Evolutionary conservation across 805 yeast species (phyloP).

Genomic region (Ogataea henricii): DNA sequence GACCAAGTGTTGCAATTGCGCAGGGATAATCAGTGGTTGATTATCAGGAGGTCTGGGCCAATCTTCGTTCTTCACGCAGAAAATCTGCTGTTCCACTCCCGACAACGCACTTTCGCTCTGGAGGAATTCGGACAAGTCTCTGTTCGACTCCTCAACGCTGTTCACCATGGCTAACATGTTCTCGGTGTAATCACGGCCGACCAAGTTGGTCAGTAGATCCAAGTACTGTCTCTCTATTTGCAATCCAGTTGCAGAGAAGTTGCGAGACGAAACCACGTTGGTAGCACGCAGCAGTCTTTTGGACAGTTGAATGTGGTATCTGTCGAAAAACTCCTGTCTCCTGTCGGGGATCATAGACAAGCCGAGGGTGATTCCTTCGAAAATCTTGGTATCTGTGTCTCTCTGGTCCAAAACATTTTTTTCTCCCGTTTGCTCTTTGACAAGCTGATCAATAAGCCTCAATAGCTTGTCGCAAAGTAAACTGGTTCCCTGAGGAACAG

Average conservation of each 20-base stretch:
- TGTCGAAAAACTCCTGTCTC: constrained; percentile 25
- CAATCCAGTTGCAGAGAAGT: constrained; percentile 7
- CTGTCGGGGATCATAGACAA: constrained; percentile 21
- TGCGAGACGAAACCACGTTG: constrained; percentile 7
- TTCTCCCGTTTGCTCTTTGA: constrained; percentile 6
- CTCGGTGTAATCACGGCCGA: constrained; percentile 25
- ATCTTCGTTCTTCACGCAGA: constrained; percentile 18
- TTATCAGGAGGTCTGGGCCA: constrained; percentile 30
- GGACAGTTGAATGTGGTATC: constrained; percentile 25
- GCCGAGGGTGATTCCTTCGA: constrained; percentile 5
- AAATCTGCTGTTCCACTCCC: constrained; percentile 9
- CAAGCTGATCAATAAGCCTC: constrained; percentile 13
- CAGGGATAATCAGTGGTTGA: constrained; percentile 19
- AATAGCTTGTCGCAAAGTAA: constrained; percentile 16
- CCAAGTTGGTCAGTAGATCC: constrained; percentile 5
- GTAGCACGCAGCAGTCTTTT: constrained; percentile 20
- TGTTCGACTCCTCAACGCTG: constrained; percentile 17
- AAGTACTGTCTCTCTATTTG: constrained; percentile 15
- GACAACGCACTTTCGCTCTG: background rate
- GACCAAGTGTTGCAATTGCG: constrained; percentile 9
- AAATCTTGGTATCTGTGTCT: background rate
- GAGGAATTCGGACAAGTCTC: constrained; percentile 9
- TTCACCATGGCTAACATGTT: constrained; percentile 21
- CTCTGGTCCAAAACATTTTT: background rate
- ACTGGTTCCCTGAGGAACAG: constrained; percentile 8